Conservation (phyloP, 495 filamentous ascomycete genomes). For the Opeltia flavorubescens region DNA sequence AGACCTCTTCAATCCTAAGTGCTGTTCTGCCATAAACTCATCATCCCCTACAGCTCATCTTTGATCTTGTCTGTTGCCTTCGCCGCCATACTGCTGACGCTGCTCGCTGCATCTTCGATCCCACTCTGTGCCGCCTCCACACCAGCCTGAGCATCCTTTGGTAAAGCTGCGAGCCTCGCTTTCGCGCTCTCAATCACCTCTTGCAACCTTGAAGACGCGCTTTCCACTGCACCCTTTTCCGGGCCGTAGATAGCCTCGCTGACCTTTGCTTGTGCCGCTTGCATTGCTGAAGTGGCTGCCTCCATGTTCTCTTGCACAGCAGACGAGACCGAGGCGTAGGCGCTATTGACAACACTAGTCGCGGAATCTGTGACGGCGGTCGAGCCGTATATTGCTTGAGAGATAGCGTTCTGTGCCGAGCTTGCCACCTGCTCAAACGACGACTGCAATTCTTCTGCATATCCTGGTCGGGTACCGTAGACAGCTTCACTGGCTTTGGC, state of each 20-base stretch:
- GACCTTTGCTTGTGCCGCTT: conserved; percentile 16
- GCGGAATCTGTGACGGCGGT: conserved; percentile 25
- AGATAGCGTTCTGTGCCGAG: conserved; percentile 34
- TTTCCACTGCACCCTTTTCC: conserved; percentile 41
- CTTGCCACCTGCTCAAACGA: conserved; percentile 35
- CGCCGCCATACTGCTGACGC: conserved; percentile 27
- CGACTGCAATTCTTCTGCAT: conserved; percentile 32
- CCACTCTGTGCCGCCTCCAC: conserved; percentile 24
- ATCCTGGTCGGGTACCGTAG: conserved; percentile 38
- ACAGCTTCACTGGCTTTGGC: conserved; percentile 38
- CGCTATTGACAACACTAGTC: conserved; percentile 22
- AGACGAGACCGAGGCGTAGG: conserved; percentile 20
- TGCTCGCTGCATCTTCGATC: conserved; percentile 32
- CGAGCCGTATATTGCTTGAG: conserved; percentile 40
- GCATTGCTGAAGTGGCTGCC: conserved; percentile 16
- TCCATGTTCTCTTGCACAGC: conserved; percentile 21
- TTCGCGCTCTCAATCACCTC: conserved; percentile 35
- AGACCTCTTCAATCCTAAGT: background rate
- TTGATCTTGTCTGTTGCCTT: conserved; percentile 28
- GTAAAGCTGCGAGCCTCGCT: conserved; percentile 30
- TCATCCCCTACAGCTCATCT: conserved; percentile 40
- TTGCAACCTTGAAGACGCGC: conserved; percentile 32
- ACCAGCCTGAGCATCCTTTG: conserved; percentile 23
- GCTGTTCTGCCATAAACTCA: background rate
- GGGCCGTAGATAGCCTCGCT: conserved; percentile 29